Conservation (phyloP, 768 basidiomycete genomes). For the Butyriboletus loyo region DNA sequence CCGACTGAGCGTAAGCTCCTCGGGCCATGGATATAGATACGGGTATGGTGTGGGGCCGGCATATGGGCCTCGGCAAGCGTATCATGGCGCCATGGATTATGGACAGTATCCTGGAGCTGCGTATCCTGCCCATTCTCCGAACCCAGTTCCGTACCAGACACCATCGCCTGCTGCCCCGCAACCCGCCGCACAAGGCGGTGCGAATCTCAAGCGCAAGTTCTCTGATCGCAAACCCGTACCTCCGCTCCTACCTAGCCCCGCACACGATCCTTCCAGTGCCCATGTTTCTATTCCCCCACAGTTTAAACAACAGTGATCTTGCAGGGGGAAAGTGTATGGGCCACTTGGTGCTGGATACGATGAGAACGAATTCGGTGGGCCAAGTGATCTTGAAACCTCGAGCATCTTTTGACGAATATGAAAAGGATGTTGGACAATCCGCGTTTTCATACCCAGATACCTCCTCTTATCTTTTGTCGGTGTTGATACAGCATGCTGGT, state of each 20-base stretch:
- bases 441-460: background rate
- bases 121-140: slow-evolving; percentile 6
- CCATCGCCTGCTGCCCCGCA: slow-evolving; percentile 13
- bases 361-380: slow-evolving; percentile 3
- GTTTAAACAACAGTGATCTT: slow-evolving; percentile 5
- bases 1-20: slow-evolving; percentile 24
- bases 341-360: slow-evolving; percentile 1
- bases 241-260: slow-evolving; percentile 20
- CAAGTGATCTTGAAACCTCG: background rate
- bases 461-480: slow-evolving; percentile 1
- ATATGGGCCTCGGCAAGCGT: slow-evolving; percentile 21
- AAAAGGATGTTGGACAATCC: background rate
- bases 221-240: slow-evolving; percentile 35
- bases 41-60: slow-evolving; percentile 15
- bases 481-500: slow-evolving; percentile 5
- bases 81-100: slow-evolving; percentile 18
- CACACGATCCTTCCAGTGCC: slow-evolving; percentile 22
- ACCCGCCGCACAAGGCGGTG: slow-evolving; percentile 21
- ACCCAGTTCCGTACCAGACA: slow-evolving; percentile 5
- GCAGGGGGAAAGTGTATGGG: background rate
- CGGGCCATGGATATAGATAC: slow-evolving; percentile 23
- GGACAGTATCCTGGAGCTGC: slow-evolving; percentile 18
- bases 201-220: slow-evolving; percentile 34
- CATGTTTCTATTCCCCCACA: slow-evolving; percentile 25
- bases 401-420: background rate